Evolutionary conservation across 2,329 filamentous ascomycete genomes (phyloP).

Genomic region (Colletotrichum truncatum): DNA sequence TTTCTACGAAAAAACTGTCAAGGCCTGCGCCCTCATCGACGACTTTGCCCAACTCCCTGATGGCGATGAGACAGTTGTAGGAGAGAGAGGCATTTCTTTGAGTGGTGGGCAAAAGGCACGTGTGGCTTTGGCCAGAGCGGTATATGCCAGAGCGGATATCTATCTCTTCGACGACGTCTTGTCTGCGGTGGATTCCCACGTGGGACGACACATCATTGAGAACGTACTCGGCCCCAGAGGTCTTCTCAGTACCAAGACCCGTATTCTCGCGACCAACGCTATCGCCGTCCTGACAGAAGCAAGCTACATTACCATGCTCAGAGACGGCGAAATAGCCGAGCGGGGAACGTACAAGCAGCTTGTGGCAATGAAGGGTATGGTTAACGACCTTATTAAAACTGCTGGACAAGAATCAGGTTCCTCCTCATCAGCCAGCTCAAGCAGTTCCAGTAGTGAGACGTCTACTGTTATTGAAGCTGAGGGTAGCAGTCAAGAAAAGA

Average conservation of each 20-base stretch:
- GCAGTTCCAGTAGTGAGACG: slow-evolving; percentile 61
- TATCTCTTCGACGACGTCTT: slow-evolving; percentile 95
- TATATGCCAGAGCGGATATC: slow-evolving; percentile 96
- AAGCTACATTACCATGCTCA: slow-evolving; percentile 86
- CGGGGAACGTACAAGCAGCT: slow-evolving; percentile 91
- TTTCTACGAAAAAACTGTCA: slow-evolving; percentile 93
- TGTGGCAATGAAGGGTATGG: slow-evolving; percentile 91
- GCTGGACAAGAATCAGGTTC: slow-evolving; percentile 60
- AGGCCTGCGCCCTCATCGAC: slow-evolving; percentile 88
- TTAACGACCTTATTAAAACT: slow-evolving; percentile 84
- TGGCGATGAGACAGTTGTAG: slow-evolving; percentile 95
- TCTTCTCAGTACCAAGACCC: slow-evolving; percentile 84
- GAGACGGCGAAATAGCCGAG: slow-evolving; percentile 85
- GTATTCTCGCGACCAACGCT: slow-evolving; percentile 93
- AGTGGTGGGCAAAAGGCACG: slow-evolving; percentile 97
- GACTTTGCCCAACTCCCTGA: slow-evolving; percentile 94
- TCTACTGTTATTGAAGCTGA: slow-evolving; percentile 66
- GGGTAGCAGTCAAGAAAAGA: slow-evolving; percentile 61
- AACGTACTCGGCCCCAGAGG: slow-evolving; percentile 89
- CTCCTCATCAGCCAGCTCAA: slow-evolving; percentile 54
- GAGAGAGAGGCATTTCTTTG: slow-evolving; percentile 94
- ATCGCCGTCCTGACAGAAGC: slow-evolving; percentile 91
- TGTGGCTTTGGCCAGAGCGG: slow-evolving; percentile 88
- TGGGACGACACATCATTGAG: slow-evolving; percentile 93
- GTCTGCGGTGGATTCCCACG: slow-evolving; percentile 98